Evolutionary conservation across 495 filamentous ascomycete genomes (phyloP), one percentile per base, ranked within the genome.

Genomic region (Hypomontagnella monticulosa): DNA sequence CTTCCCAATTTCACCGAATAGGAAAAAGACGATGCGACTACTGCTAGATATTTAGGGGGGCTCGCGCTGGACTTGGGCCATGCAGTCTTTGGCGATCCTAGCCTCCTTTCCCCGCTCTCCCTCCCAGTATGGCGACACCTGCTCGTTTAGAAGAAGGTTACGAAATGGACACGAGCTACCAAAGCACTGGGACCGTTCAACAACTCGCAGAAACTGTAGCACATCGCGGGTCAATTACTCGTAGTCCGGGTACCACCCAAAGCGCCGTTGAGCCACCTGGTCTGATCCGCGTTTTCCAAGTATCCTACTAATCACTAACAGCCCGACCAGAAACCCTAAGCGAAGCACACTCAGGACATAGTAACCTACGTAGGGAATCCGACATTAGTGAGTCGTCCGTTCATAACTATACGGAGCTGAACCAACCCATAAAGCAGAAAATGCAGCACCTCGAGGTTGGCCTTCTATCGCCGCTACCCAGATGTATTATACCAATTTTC

Each of bases 131-230:
- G 56, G 44, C 56, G 32, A 50, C 56, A 11, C 56, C 56, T 8
- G 14, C 20, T 42, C 56, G 19, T n/a, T 37, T 59, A 19, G 56
- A 59, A 41, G 56, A 50, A 18, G 56, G 56, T 19, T 20, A 50
- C 36, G 44, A 42, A 20, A 49, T 59, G 56, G 12, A 30, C 14
- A 14, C 4, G 0, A 49, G 20, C 10, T 23, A 44, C 18, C 40
- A 37, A 5, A 27, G 20, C n/a, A 14, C 40, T 18, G 23, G 53
- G 14, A 23, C 1, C n/a, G 4, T 1, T 9, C 53, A 46, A 37
- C 41, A 46, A 11, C 30, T 4, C 4, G 4, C 2, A 6, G 19
- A 9, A 23, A 27, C 42, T 18, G 4, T 18, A 11, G 20, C 23
- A 6, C 23, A 27, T 27, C 3, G 23, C 23, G 6, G 2, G 6